Evolutionary conservation across 306 rosid species (phyloP).

Genomic region (Mimosa bimucronata): DNA sequence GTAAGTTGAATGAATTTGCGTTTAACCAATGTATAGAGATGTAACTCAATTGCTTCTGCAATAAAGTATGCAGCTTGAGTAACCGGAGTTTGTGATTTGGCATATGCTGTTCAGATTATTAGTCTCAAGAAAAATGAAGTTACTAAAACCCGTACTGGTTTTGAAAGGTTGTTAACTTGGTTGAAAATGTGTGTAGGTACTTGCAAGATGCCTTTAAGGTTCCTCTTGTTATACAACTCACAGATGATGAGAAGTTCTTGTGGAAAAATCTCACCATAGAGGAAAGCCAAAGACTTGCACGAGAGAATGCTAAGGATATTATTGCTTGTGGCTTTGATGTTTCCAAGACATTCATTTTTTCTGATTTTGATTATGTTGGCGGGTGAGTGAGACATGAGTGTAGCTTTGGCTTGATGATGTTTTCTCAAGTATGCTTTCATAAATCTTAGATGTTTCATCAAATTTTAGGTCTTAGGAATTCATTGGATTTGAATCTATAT

Average conservation of each 20-base stretch:
- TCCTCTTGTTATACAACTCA: slow-evolving; percentile 90
- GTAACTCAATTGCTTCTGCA: not conserved
- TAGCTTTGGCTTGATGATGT: slow-evolving; percentile 20
- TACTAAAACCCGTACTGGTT: slow-evolving; percentile 13
- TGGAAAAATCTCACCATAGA: slow-evolving; percentile 86
- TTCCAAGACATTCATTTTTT: slow-evolving; percentile 81
- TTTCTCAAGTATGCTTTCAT: slow-evolving; percentile 22
- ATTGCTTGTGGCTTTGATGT: slow-evolving; percentile 97
- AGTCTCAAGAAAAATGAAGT: not conserved
- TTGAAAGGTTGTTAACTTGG: slow-evolving; percentile 16
- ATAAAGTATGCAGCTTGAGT: not conserved
- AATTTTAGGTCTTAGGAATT: not conserved
- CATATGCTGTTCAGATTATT: not conserved
- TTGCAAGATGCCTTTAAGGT: slow-evolving; percentile 96
- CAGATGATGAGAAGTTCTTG: slow-evolving; percentile 92
- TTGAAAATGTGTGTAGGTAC: slow-evolving; percentile 58
- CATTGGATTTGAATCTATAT: not conserved
- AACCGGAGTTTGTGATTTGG: not conserved
- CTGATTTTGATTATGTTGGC: slow-evolving; percentile 77
- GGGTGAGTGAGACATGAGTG: slow-evolving; percentile 60
- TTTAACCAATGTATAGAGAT: too few relatives aligned
- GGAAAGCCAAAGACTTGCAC: slow-evolving; percentile 81
- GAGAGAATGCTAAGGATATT: slow-evolving; percentile 92
- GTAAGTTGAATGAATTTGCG: slow-evolving; percentile 39
- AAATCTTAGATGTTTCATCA: slow-evolving; percentile 8